Evolutionary conservation across 1,284 basidiomycete species (phyloP).

Genomic region (Xanthoconium separans): DNA sequence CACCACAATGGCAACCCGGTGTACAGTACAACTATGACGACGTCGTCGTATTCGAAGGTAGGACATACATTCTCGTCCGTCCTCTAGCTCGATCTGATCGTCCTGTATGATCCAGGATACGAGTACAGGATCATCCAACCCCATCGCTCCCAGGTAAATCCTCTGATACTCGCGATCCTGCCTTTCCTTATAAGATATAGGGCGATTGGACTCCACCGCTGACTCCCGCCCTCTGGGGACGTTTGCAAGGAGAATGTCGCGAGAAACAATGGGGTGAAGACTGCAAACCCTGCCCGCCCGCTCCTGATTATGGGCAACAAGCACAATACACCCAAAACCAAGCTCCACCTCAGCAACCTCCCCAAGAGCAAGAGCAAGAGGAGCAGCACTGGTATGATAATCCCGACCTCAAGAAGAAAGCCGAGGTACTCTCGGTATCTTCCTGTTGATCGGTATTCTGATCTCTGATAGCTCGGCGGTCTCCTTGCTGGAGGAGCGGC

Average conservation of each 20-base stretch:
- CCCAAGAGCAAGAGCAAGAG: constrained; percentile 49
- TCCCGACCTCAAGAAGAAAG: constrained; percentile 54
- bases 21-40: constrained; percentile 56
- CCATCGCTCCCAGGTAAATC: constrained; percentile 61
- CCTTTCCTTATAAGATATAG: constrained; percentile 35
- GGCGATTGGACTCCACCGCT: constrained; percentile 60
- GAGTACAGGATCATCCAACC: constrained; percentile 70
- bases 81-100: constrained; percentile 12
- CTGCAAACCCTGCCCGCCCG: constrained; percentile 8
- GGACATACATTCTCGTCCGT: neutral
- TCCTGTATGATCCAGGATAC: constrained; percentile 39
- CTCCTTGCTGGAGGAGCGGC: constrained; percentile 56
- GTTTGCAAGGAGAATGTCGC: constrained; percentile 35
- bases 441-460: neutral
- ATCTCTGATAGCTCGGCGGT: constrained; percentile 53
- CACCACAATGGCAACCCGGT: constrained; percentile 59
- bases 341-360: constrained; percentile 32
- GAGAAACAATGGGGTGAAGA: constrained; percentile 16
- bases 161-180: neutral
- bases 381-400: constrained; percentile 57
- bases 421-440: constrained; percentile 43
- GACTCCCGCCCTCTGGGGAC: constrained; percentile 70
- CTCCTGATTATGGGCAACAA: constrained; percentile 31
- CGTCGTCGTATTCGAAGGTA: constrained; percentile 60
- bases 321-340: constrained; percentile 35